phyloP scores from a whole-genome alignment of 345 rosid genomes.

The Murraya paniculata region DNA sequence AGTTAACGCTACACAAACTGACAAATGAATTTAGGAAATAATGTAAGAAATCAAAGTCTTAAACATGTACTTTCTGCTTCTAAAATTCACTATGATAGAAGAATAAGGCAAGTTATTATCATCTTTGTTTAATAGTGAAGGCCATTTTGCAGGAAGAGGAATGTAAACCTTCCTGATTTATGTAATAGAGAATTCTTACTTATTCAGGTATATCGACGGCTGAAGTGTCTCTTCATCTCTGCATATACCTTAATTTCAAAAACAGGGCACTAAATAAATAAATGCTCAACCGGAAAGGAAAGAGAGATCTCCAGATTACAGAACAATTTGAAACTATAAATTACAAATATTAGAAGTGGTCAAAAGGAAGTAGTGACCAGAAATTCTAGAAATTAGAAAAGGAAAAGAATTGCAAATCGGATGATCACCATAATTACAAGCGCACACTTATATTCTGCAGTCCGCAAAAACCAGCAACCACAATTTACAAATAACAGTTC shows the following conservation, averaged over 20 bases:
- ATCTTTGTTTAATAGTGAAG: background rate
- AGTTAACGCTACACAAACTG: background rate
- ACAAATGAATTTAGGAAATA: background rate
- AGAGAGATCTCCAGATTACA: background rate
- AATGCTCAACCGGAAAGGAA: conserved; percentile 3
- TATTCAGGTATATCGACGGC: conserved; percentile 81
- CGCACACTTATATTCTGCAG: background rate
- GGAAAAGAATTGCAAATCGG: background rate
- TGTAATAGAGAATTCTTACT: conserved; percentile 45
- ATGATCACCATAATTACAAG: background rate
- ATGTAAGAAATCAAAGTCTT: background rate
- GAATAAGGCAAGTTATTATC: background rate
- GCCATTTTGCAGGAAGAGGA: background rate
- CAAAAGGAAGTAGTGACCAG: background rate
- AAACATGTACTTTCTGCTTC: background rate
- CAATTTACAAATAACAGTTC: background rate
- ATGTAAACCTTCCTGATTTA: background rate
- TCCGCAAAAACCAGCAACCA: background rate
- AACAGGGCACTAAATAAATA: conserved; percentile 12
- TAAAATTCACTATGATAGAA: background rate
- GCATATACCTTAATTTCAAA: conserved; percentile 50
- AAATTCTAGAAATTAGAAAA: background rate
- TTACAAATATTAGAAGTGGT: background rate
- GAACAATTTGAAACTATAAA: background rate
- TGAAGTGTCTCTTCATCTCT: conserved; percentile 84